phyloP scores from a whole-genome alignment of 805 yeast species.

The Wickerhamiella sergipiensis region DNA sequence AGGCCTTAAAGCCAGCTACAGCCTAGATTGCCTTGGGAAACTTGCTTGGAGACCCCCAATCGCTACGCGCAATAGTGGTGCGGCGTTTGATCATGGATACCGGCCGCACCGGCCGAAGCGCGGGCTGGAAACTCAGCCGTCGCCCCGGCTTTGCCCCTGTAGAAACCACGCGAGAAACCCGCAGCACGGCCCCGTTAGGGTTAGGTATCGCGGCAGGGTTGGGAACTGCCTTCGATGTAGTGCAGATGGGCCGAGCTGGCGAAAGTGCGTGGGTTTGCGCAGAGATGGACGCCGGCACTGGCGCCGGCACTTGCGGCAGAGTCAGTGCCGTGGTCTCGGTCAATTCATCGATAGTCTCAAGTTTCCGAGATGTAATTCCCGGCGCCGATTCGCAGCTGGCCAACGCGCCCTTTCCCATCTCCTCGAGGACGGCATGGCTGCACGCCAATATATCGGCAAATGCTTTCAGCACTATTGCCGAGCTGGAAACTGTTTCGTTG shows the following conservation, averaged over 20 bases:
- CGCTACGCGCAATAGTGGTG: background rate
- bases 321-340: too few relatives aligned
- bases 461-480: background rate
- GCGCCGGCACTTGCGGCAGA: background rate
- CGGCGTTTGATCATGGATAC: background rate
- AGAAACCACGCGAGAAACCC: background rate
- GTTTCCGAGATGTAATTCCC: too few relatives aligned
- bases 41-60: too few relatives aligned
- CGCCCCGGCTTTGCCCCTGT: background rate
- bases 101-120: background rate
- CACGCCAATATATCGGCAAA: background rate
- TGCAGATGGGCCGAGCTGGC: background rate
- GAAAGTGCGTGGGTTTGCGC: background rate
- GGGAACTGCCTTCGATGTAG: background rate
- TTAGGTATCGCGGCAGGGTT: background rate
- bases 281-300: background rate
- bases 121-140: background rate
- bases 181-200: background rate
- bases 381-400: too few relatives aligned
- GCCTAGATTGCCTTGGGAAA: too few relatives aligned
- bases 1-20: too few relatives aligned
- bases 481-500: background rate
- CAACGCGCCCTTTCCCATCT: background rate
- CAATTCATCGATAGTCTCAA: too few relatives aligned
- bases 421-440: background rate